These are phyloP conservation scores for Deinandra increscens DNA, from an alignment of 129 eudicot genomes.

Conservation along the genomic window DNA sequence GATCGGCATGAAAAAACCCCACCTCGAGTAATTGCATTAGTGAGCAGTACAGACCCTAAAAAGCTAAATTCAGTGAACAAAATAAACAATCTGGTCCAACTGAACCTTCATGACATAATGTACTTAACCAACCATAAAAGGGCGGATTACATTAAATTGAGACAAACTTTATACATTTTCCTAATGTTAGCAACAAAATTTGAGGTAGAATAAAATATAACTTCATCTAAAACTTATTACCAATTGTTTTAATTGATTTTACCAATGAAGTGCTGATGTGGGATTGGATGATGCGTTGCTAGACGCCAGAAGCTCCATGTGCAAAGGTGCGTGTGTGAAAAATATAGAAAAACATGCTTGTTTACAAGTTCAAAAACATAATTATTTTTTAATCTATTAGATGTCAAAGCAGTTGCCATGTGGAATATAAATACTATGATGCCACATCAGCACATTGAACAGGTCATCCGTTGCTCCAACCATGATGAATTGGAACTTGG, in stretches of 20 bases:
- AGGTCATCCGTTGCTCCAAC: not conserved
- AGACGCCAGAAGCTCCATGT: not conserved
- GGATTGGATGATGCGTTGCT: not conserved
- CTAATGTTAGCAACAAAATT: not conserved
- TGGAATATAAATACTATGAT: not conserved
- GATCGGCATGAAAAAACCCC: slow-evolving; percentile 95
- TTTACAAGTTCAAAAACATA: not conserved
- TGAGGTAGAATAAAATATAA: not conserved
- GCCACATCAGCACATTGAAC: not conserved
- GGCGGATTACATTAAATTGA: not conserved
- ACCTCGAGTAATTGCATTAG: slow-evolving; percentile 94
- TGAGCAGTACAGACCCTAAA: slow-evolving; percentile 86
- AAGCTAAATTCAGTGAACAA: slow-evolving; percentile 16
- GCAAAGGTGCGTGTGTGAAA: not conserved
- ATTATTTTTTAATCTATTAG: not conserved
- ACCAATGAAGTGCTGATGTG: not conserved
- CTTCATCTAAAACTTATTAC: not conserved
- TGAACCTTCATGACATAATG: slow-evolving; percentile 13
- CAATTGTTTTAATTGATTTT: not conserved
- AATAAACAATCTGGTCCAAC: slow-evolving; percentile 17
- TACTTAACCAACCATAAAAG: not conserved
- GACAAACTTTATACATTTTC: not conserved
- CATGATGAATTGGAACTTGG: not conserved
- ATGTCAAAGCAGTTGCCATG: not conserved
- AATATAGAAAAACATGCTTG: not conserved